Evolutionary conservation across 257 asterid species (phyloP), one percentile per base, ranked within the genome.

Genomic region (Fraxinus pennsylvanica): DNA sequence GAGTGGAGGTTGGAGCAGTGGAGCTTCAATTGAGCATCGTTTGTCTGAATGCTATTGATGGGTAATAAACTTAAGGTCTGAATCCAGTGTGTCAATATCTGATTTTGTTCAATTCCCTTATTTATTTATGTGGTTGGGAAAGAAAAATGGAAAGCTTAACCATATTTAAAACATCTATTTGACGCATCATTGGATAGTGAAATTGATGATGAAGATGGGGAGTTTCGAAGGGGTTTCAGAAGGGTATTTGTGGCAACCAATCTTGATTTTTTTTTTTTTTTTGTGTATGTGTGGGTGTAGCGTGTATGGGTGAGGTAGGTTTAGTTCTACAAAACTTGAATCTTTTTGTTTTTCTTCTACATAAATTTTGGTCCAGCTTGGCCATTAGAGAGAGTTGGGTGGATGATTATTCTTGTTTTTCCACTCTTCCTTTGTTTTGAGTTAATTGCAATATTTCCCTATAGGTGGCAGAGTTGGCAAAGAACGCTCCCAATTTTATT

Each of bases 221-320:
- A 50, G 22, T 15, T 74, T 78, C 72, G 78, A 77, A 81, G 81
- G 78, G 80, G 83, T 83, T 83, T 97, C 93, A 87, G 92, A 89
- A 88, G 97, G 97, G 97, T 54, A 91, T 81, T 87, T 85, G 66
- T 83, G 91, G 85, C 43, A 87, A 78, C 80, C 33, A 76, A 66
- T 61, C 75, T 19, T 29, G 75, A 38, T 25, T 38, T 54, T 43
- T 72, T 39, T 73, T 29, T 29, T 29, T 30, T 30, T 30, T 3
- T 30, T 68, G 45, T 72, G 27, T 73, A 76, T 77, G 63, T 17
- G 50, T 1, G 66, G 10, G 29, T 22, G 66, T 57, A 8, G 66
- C 68, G 68, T 61, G 68, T 61, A 61, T 9, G 32, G 68, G 68
- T 83, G 84, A 73, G 81, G 74, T 83, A 79, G 79, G 82, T 76